Percentiles rank a stretch among this genome's conserved stretches.
Conservation (phyloP, 768 basidiomycete genomes). For the Ramaria sp. region DNA sequence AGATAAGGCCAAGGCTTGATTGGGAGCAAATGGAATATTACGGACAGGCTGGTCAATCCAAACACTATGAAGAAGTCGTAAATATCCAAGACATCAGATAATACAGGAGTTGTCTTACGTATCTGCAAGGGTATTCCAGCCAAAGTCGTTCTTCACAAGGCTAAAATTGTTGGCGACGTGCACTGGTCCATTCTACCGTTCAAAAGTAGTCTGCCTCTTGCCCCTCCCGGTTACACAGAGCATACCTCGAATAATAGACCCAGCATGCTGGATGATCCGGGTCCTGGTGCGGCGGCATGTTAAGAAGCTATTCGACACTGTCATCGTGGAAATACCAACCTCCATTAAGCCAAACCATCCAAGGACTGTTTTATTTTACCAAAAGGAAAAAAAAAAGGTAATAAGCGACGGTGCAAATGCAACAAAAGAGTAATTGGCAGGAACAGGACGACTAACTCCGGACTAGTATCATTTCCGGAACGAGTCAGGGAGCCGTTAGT, state of each 20-base stretch:
- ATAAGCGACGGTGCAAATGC: background rate
- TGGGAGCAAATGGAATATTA: conserved; percentile 18
- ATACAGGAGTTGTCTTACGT: background rate
- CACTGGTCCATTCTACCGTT: conserved; percentile 51
- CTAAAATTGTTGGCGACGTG: conserved; percentile 41
- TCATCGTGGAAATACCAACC: conserved; percentile 8
- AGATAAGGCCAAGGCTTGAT: background rate
- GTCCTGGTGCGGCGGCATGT: conserved; percentile 1
- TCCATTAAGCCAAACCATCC: conserved; percentile 15
- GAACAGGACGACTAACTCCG: background rate
- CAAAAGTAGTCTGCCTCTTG: background rate
- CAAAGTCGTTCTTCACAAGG: conserved; percentile 37
- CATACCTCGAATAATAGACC: conserved; percentile 12
- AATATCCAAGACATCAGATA: background rate
- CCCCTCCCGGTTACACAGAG: background rate
- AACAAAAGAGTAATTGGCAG: background rate
- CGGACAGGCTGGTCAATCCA: conserved; percentile 62
- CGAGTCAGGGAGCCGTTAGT: conserved; percentile 25
- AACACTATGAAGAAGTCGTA: conserved; percentile 25
- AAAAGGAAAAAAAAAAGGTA: no score
- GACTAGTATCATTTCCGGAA: background rate
- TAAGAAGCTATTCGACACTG: background rate
- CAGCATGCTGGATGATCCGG: conserved; percentile 14
- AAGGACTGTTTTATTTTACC: conserved; percentile 10
- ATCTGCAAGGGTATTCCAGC: conserved; percentile 52